These are phyloP conservation scores for Quercus phellos DNA, from an alignment of 331 rosid genomes.

Conservation along the genomic window DNA sequence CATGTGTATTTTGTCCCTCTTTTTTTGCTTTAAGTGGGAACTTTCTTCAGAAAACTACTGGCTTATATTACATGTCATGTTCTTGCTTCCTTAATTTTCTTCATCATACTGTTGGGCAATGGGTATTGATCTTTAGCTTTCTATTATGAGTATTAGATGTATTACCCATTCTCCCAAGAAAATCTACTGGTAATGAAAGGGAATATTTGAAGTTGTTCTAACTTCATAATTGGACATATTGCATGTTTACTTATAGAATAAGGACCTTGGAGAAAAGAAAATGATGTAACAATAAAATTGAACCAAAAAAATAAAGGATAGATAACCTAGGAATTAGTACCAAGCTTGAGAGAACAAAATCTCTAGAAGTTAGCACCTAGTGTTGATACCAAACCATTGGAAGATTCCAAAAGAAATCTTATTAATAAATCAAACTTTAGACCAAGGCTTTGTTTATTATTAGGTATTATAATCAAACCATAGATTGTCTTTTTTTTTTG, in stretches of 20 bases:
- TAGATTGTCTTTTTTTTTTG: too few relatives aligned
- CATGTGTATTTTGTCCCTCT: neutral
- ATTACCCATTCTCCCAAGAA: neutral
- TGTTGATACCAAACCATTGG: too few relatives aligned
- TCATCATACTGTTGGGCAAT: neutral
- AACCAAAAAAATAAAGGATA: neutral
- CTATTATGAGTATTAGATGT: neutral
- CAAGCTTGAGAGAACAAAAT: too few relatives aligned
- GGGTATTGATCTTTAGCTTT: neutral
- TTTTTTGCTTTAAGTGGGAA: conserved; percentile 11
- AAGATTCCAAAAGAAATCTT: too few relatives aligned
- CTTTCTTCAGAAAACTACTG: conserved; percentile 9
- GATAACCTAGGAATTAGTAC: neutral
- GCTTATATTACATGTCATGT: neutral
- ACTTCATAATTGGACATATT: neutral
- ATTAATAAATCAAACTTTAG: too few relatives aligned
- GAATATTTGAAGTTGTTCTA: neutral
- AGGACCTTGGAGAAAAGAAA: neutral
- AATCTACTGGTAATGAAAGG: neutral
- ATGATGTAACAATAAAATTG: neutral
- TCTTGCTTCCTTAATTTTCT: conserved; percentile 2
- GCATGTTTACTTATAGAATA: neutral
- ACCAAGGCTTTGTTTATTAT: too few relatives aligned
- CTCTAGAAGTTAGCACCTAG: too few relatives aligned
- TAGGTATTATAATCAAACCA: too few relatives aligned